Conservation (phyloP, 108 stramenopile genomes). For the Cyclotella distinguenda region DNA sequence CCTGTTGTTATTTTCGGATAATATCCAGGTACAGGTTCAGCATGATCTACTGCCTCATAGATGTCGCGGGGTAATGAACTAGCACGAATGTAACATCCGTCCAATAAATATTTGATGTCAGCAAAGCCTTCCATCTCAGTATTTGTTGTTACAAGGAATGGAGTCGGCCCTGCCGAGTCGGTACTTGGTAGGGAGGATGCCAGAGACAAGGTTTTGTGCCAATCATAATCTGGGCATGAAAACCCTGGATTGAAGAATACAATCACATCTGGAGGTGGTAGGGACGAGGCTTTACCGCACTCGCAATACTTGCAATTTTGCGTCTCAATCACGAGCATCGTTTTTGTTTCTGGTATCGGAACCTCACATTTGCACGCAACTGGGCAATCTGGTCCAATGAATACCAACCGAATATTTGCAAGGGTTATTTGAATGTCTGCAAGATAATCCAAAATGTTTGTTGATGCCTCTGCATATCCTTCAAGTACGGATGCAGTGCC, state of each 20-base stretch:
- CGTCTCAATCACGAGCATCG: constrained; percentile 30
- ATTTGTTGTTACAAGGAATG: constrained; percentile 84
- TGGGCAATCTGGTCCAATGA: constrained; percentile 82
- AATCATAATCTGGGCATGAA: constrained; percentile 84
- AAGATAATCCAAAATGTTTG: constrained; percentile 52
- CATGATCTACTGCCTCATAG: constrained; percentile 28
- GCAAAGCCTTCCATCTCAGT: constrained; percentile 86
- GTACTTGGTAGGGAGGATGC: constrained; percentile 13
- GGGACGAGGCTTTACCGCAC: constrained; percentile 6
- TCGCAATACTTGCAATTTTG: constrained; percentile 39
- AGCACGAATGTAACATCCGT: constrained; percentile 49
- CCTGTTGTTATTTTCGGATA: constrained; percentile 25
- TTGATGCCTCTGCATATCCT: constrained; percentile 82
- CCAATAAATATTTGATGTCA: constrained; percentile 69
- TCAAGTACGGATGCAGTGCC: constrained; percentile 34
- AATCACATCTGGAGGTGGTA: constrained; percentile 63
- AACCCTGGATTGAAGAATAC: constrained; percentile 91
- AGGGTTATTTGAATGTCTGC: constrained; percentile 29
- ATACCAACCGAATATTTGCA: constrained; percentile 55
- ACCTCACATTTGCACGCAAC: constrained; percentile 2
- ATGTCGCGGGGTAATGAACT: constrained; percentile 31
- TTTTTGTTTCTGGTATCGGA: constrained; percentile 33
- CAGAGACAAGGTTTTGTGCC: constrained; percentile 58
- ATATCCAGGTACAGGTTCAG: constrained; percentile 31
- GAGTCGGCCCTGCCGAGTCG: constrained; percentile 30